phyloP scores from a whole-genome alignment of 1,139 yeast genomes.

The Protomyces pachydermus region DNA sequence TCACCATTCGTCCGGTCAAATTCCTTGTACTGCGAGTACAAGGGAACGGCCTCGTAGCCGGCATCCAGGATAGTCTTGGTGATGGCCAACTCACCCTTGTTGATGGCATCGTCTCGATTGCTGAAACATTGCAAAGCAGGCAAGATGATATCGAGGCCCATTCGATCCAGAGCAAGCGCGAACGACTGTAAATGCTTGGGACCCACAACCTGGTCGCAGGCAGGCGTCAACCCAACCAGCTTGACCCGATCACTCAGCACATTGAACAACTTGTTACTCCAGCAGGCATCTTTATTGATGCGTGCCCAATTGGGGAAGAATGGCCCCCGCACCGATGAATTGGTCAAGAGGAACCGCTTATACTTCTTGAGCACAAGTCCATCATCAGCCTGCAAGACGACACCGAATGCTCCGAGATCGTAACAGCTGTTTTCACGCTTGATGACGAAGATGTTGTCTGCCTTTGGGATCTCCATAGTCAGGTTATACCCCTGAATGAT shows the following conservation, averaged over 20 bases:
- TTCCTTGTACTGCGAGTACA: background rate
- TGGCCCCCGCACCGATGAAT: slow-evolving; percentile 10
- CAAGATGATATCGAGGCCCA: slow-evolving; percentile 7
- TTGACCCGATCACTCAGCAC: slow-evolving; percentile 2
- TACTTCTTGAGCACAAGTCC: background rate
- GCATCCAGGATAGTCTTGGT: slow-evolving; percentile 9
- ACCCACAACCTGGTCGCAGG: background rate
- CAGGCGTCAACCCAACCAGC: slow-evolving; percentile 7
- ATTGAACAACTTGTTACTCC: slow-evolving; percentile 3
- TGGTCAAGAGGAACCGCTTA: slow-evolving; percentile 15
- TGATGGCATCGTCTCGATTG: slow-evolving; percentile 1
- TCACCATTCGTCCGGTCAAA: background rate
- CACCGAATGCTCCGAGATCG: slow-evolving; percentile 14
- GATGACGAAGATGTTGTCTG: slow-evolving; percentile 2
- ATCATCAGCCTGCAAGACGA: background rate
- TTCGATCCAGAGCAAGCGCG: slow-evolving; percentile 1
- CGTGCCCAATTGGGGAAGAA: slow-evolving; percentile 20
- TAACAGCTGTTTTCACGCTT: slow-evolving; percentile 6
- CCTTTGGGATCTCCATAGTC: background rate
- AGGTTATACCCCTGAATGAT: slow-evolving; percentile 8
- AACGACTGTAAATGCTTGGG: slow-evolving; percentile 16
- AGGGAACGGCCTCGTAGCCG: slow-evolving; percentile 16
- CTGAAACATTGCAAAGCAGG: slow-evolving; percentile 4
- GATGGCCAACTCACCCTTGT: slow-evolving; percentile 4
- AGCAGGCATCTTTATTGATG: slow-evolving; percentile 1